Base-by-base conservation (phyloP, 1,139 yeast genomes). In the Candida neerlandica region DNA sequence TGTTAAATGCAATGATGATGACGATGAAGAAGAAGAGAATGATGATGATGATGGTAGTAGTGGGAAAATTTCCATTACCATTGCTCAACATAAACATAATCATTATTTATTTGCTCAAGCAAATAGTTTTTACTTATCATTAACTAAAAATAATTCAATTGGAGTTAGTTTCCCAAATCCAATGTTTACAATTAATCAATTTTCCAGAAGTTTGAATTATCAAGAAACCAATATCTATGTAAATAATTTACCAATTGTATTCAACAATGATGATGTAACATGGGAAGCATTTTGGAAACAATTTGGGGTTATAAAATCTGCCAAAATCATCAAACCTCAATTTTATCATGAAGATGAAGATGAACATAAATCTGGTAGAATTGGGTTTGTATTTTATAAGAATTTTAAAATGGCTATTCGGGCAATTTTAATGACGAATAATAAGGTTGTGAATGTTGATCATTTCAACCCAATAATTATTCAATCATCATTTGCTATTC, bases 191-290 rank as follows among this genome's bases (percentile, higher is more conserved):
- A 48, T 53, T 19, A 50, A 50, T 44, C 51, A 43, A 41, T 58
- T 44, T 64, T 66, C 49, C 47, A 61, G 46, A 58, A 61, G 49
- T 55, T 55, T 43, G 55, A 74, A 75, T 55, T 74, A 70, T 56
- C 88, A 83, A 61, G 86, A 81, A 57, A 80, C 86, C 2, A 83
- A 83, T 58, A 69, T 83, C 41, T 83, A 82, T 58, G 81, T 83
- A 18, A 80, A 77, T 51, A 80, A 81, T 56, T 65, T 83, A 35
- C 78, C 86, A 0, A 58, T 70, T 5, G 54, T 69, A 5, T 74
- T 78, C 47, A 72, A 70, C 27, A 72, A 74, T 53, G 60, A 74
- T 52, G 79, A 75, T 58, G 55, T 52, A 9, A 55, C 66, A 19
- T 75, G 80, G 80, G 70, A 64, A 46, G 34, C 51, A 27, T 75